A percentile compares a stretch with the other conserved stretches of the same genome.
Conservation (phyloP, 1,284 basidiomycete species). For the Trichosporon coremiiforme region DNA sequence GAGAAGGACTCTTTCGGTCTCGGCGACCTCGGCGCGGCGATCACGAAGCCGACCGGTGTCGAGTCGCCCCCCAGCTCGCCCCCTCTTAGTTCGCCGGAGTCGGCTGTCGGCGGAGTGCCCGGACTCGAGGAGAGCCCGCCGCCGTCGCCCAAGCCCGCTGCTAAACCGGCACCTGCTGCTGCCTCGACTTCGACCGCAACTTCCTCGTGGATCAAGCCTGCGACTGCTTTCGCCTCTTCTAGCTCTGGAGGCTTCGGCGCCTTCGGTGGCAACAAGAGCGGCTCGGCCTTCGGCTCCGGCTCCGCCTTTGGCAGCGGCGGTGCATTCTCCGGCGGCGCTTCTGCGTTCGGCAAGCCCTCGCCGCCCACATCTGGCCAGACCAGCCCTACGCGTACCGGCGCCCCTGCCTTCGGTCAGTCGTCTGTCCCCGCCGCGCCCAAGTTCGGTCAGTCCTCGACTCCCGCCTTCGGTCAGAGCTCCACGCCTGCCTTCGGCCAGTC, state of each 20-base stretch:
- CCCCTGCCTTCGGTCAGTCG: slow-evolving; percentile 21
- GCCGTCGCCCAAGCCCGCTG: slow-evolving; percentile 32
- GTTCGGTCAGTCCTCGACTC: slow-evolving; percentile 22
- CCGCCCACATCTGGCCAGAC: neutral
- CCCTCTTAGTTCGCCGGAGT: slow-evolving; percentile 37
- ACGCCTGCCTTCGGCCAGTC: slow-evolving; percentile 34
- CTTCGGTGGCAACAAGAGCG: slow-evolving; percentile 31
- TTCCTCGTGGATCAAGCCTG: slow-evolving; percentile 50
- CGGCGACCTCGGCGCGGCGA: slow-evolving; percentile 41
- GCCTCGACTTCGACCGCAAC: slow-evolving; percentile 20
- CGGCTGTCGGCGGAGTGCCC: slow-evolving; percentile 25
- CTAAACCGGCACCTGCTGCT: slow-evolving; percentile 24
- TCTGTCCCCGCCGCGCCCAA: slow-evolving; percentile 19
- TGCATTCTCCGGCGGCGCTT: neutral
- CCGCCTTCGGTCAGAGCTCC: slow-evolving; percentile 36
- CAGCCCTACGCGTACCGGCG: neutral
- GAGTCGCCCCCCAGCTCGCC: slow-evolving; percentile 44
- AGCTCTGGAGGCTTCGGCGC: slow-evolving; percentile 36
- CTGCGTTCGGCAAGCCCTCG: slow-evolving; percentile 24
- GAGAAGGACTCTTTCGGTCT: slow-evolving; percentile 45
- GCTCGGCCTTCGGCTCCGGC: slow-evolving; percentile 17
- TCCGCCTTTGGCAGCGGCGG: neutral
- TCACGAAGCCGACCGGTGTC: slow-evolving; percentile 37
- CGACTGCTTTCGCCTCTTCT: slow-evolving; percentile 45
- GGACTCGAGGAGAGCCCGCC: slow-evolving; percentile 27